phyloP scores from a whole-genome alignment of 1,139 yeast species.

The Torulaspora globosa region DNA sequence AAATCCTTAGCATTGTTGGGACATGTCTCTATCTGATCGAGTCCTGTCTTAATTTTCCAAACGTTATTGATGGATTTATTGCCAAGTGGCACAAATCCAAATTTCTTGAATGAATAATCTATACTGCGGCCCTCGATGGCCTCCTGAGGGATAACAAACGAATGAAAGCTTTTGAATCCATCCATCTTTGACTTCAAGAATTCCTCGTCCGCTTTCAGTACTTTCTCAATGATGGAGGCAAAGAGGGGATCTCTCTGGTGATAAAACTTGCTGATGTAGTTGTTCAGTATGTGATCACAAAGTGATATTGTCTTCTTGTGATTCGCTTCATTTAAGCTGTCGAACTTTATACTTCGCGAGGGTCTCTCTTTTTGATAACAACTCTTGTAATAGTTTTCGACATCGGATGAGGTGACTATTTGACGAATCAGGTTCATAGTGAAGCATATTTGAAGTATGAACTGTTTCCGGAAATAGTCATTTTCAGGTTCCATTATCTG shows the following conservation, averaged over 20 bases:
- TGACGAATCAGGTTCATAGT: slow-evolving; percentile 22
- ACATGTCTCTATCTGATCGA: slow-evolving; percentile 20
- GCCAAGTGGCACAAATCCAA: slow-evolving; percentile 34
- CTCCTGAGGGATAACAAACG: slow-evolving; percentile 12
- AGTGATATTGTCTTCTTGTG: slow-evolving; percentile 18
- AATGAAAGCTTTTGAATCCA: slow-evolving; percentile 26
- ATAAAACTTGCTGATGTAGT: slow-evolving; percentile 28
- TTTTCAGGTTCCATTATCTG: slow-evolving; percentile 26
- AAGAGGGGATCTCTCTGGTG: slow-evolving; percentile 27
- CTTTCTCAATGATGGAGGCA: slow-evolving; percentile 14
- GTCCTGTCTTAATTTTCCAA: slow-evolving; percentile 34
- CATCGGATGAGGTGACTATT: slow-evolving; percentile 22
- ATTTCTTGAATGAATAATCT: slow-evolving; percentile 30
- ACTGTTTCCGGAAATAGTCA: slow-evolving; percentile 32
- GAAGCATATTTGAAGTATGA: slow-evolving; percentile 28
- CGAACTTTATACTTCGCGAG: slow-evolving; percentile 14
- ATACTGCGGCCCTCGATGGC: slow-evolving; percentile 5
- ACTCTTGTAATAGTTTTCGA: slow-evolving; percentile 23
- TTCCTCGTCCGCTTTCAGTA: slow-evolving; percentile 20
- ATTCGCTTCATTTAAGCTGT: slow-evolving; percentile 17
- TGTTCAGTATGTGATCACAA: slow-evolving; percentile 22
- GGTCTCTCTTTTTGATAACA: slow-evolving; percentile 25
- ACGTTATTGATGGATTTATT: slow-evolving; percentile 32
- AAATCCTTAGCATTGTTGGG: slow-evolving; percentile 18
- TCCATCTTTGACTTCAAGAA: slow-evolving; percentile 25